Evolutionary conservation across 352 stramenopile genomes (phyloP).

Genomic region (Globisporangium polare): DNA sequence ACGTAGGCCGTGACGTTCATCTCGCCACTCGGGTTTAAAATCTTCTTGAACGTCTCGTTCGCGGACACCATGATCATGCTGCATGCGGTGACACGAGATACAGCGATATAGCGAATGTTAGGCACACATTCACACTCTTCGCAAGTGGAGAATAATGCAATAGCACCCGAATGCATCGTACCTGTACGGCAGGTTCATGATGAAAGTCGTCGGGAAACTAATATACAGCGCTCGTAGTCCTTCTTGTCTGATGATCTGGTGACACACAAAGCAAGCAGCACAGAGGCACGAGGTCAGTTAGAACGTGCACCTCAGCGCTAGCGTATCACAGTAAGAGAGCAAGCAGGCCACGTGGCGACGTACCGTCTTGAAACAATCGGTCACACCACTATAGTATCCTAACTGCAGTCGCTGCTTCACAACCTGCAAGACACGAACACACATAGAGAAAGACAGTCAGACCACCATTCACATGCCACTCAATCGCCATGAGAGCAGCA

Average conservation of each 20-base stretch:
- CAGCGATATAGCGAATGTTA: not conserved
- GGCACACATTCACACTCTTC: not conserved
- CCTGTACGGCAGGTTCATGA: constrained; percentile 98
- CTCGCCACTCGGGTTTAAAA: constrained; percentile 83
- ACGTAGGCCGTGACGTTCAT: constrained; percentile 92
- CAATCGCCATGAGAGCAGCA: not conserved
- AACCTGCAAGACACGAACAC: constrained; percentile 49
- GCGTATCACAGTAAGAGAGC: constrained; percentile 5
- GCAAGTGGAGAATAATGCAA: not conserved
- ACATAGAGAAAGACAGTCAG: not conserved
- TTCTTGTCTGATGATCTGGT: constrained; percentile 72
- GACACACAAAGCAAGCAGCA: not conserved
- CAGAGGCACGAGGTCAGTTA: too few species aligned
- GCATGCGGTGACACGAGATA: not conserved
- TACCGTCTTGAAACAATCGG: constrained; percentile 87
- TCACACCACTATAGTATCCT: constrained; percentile 94
- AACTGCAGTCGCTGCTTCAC: constrained; percentile 99
- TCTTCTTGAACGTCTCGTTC: constrained; percentile 97
- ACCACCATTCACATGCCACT: constrained; percentile 2
- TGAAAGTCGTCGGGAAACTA: constrained; percentile 96
- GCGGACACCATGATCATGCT: constrained; percentile 97
- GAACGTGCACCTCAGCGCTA: constrained; percentile 23
- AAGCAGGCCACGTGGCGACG: not conserved
- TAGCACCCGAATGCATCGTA: constrained; percentile 13
- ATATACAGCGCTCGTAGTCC: constrained; percentile 87